phyloP scores from a whole-genome alignment of 495 filamentous ascomycete genomes.

The Friedmanniomyces simplex region DNA sequence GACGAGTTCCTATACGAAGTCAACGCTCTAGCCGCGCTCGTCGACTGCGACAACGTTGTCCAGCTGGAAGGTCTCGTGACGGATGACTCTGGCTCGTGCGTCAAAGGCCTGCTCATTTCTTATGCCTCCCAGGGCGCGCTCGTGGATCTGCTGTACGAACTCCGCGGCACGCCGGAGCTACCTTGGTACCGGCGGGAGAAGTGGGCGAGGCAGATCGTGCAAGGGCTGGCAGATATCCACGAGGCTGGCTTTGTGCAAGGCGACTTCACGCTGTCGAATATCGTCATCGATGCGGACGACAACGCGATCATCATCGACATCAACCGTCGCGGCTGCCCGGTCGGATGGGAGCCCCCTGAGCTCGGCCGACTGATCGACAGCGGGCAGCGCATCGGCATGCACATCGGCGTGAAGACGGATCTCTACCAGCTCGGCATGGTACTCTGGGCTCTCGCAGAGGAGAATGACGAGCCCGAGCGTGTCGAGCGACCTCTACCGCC shows the following conservation, averaged over 20 bases:
- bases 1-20: slow-evolving; percentile 98
- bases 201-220: slow-evolving; percentile 90
- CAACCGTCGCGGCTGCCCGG: slow-evolving; percentile 88
- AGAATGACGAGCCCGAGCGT: slow-evolving; percentile 82
- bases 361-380: slow-evolving; percentile 77
- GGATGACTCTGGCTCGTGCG: slow-evolving; percentile 59
- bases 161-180: slow-evolving; percentile 40
- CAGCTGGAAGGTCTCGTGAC: slow-evolving; percentile 82
- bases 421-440: slow-evolving; percentile 96
- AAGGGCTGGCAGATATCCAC: slow-evolving; percentile 83
- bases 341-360: slow-evolving; percentile 97
- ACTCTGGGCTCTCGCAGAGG: slow-evolving; percentile 79
- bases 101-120: slow-evolving; percentile 86
- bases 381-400: slow-evolving; percentile 91
- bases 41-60: slow-evolving; percentile 65
- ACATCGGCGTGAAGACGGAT: slow-evolving; percentile 96
- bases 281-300: slow-evolving; percentile 76
- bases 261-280: slow-evolving; percentile 94
- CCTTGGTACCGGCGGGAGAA: slow-evolving; percentile 69
- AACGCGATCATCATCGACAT: slow-evolving; percentile 98
- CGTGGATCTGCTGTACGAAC: slow-evolving; percentile 83
- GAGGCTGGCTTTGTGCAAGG: slow-evolving; percentile 96
- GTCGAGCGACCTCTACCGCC: slow-evolving; percentile 56
- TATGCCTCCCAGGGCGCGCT: slow-evolving; percentile 79
- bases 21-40: slow-evolving; percentile 78